phyloP scores from a whole-genome alignment of 371 early-diverging fungal species.

The Funneliformis caledonium region DNA sequence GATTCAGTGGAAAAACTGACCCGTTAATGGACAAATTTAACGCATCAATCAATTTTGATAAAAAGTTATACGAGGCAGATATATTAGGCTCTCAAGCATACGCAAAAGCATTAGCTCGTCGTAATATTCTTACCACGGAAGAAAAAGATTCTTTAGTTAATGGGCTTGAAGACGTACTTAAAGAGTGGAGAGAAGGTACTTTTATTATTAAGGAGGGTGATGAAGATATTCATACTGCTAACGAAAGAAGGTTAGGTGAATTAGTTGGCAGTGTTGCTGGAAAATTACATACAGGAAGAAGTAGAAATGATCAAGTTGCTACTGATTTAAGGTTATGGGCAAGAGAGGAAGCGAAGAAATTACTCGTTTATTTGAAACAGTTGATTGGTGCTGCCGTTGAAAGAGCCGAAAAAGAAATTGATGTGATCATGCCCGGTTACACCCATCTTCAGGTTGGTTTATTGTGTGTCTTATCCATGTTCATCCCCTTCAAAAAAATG shows the following conservation, averaged over 20 bases:
- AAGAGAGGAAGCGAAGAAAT: slow-evolving; percentile 72
- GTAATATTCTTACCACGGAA: slow-evolving; percentile 73
- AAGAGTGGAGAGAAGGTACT: slow-evolving; percentile 81
- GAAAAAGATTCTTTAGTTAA: slow-evolving; percentile 75
- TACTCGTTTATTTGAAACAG: slow-evolving; percentile 71
- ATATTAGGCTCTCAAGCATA: slow-evolving; percentile 90
- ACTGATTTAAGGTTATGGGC: slow-evolving; percentile 97
- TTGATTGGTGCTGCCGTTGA: slow-evolving; percentile 73
- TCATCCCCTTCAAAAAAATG: not conserved
- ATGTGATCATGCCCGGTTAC: slow-evolving; percentile 96
- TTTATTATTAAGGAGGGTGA: slow-evolving; percentile 83
- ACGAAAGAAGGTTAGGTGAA: slow-evolving; percentile 94
- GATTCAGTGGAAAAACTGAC: slow-evolving; percentile 88
- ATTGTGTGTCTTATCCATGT: not conserved
- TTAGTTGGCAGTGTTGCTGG: slow-evolving; percentile 91
- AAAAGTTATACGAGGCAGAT: slow-evolving; percentile 90
- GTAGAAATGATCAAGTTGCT: slow-evolving; percentile 96
- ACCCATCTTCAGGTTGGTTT: slow-evolving; percentile 87
- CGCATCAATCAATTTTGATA: slow-evolving; percentile 92
- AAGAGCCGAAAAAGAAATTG: slow-evolving; percentile 86
- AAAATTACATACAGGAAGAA: slow-evolving; percentile 96
- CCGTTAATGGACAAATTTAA: slow-evolving; percentile 97
- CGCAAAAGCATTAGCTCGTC: slow-evolving; percentile 79
- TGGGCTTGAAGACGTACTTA: slow-evolving; percentile 77
- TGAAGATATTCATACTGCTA: slow-evolving; percentile 98